Percentiles rank a stretch among this genome's conserved stretches.
These are phyloP conservation scores for Melaleuca quinquenervia DNA, from an alignment of 345 rosid species.

Conservation along the genomic window DNA sequence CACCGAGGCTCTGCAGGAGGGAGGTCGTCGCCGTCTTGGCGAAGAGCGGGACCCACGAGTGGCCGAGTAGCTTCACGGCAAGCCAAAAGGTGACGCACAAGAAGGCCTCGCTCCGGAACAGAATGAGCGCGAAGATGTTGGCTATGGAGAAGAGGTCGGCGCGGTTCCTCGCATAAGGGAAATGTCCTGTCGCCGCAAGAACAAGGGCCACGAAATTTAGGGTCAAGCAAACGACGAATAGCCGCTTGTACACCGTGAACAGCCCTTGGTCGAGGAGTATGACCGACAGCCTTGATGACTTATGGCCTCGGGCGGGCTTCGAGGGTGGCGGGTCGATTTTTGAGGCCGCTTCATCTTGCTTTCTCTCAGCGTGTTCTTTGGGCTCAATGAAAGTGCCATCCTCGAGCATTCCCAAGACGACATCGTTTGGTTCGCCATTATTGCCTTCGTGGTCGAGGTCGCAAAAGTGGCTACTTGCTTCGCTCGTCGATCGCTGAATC, in stretches of 20 bases:
- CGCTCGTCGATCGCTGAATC: conserved; percentile 31
- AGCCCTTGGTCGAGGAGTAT: conserved; percentile 76
- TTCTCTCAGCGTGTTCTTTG: background rate
- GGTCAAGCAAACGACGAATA: conserved; percentile 31
- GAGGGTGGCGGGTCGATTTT: conserved; percentile 16
- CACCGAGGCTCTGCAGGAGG: conserved; percentile 67
- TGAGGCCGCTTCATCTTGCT: conserved; percentile 7
- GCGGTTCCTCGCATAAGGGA: conserved; percentile 54
- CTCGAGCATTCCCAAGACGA: conserved; percentile 17
- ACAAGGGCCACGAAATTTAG: conserved; percentile 38
- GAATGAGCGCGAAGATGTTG: conserved; percentile 54
- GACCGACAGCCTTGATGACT: conserved; percentile 44
- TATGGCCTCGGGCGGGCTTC: conserved; percentile 22
- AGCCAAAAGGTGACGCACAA: conserved; percentile 51
- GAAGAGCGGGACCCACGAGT: conserved; percentile 39
- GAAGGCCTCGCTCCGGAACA: conserved; percentile 67
- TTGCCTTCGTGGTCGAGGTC: conserved; percentile 34
- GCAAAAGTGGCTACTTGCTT: conserved; percentile 58
- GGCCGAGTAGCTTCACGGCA: conserved; percentile 40
- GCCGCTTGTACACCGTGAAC: conserved; percentile 67
- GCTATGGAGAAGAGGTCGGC: conserved; percentile 58
- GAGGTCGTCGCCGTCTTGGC: conserved; percentile 57
- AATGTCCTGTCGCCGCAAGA: conserved; percentile 48
- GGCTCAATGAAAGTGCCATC: conserved; percentile 16
- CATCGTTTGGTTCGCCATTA: conserved; percentile 5